phyloP scores from a whole-genome alignment of 2,329 filamentous ascomycete species.

The Tothia fuscella region DNA sequence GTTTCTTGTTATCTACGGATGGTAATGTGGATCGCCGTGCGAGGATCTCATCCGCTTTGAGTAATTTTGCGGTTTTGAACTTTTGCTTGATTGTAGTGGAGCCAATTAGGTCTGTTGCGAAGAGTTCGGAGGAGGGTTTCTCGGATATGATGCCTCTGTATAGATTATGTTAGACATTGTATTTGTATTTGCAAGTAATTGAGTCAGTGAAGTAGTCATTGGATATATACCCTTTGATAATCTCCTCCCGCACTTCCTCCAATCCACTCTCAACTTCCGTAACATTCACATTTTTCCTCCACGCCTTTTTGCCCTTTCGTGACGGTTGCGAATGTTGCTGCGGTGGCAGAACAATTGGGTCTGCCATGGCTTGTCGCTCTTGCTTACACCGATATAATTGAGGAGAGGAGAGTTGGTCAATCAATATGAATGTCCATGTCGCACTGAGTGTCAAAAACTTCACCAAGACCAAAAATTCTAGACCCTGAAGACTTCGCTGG shows the following conservation, averaged over 20 bases:
- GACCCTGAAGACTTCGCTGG: no score
- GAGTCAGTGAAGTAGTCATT: not conserved
- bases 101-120: constrained; percentile 67
- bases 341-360: constrained; percentile 35
- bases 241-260: constrained; percentile 72
- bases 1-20: constrained; percentile 67
- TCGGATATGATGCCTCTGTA: constrained; percentile 63
- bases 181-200: no score
- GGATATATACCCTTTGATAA: constrained; percentile 63
- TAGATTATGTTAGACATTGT: constrained; percentile 2
- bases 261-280: constrained; percentile 75
- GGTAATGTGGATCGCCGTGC: constrained; percentile 71
- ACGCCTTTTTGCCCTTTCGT: constrained; percentile 95
- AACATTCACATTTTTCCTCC: constrained; percentile 96
- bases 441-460: no score
- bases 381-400: not conserved
- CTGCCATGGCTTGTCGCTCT: no score
- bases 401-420: no score
- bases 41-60: constrained; percentile 89
- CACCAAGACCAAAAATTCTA: no score
- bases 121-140: constrained; percentile 71
- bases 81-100: constrained; percentile 51
- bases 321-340: constrained; percentile 79
- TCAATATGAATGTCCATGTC: no score
- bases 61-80: constrained; percentile 57